Evolutionary conservation across 805 yeast species (phyloP).

Genomic region (Kuraishia cidri): DNA sequence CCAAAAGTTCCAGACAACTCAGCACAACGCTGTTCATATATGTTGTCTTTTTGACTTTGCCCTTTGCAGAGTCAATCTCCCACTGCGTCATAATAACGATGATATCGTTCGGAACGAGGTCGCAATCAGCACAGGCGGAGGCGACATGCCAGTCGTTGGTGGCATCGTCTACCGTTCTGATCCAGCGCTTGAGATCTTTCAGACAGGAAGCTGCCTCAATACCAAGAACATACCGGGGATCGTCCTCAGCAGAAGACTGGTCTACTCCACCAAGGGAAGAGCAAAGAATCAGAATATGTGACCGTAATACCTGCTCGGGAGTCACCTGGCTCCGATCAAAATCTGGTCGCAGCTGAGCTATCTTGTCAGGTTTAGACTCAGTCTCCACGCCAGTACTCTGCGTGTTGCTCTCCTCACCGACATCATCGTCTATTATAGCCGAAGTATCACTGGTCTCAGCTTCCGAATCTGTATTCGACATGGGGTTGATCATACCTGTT

Average conservation of each 20-base stretch:
- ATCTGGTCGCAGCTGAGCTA: too few relatives aligned
- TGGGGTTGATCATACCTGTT: too few relatives aligned
- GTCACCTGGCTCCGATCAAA: too few relatives aligned
- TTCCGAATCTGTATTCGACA: too few relatives aligned
- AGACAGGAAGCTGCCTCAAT: constrained; percentile 83
- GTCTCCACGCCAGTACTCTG: too few relatives aligned
- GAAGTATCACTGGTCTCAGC: too few relatives aligned
- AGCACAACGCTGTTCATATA: constrained; percentile 56
- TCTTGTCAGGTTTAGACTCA: too few relatives aligned
- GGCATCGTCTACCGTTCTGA: constrained; percentile 72
- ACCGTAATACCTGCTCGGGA: constrained; percentile 3
- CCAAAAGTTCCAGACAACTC: constrained; percentile 70
- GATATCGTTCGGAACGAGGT: constrained; percentile 65
- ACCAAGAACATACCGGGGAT: constrained; percentile 64
- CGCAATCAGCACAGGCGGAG: constrained; percentile 75
- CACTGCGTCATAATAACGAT: constrained; percentile 67
- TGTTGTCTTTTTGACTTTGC: constrained; percentile 21
- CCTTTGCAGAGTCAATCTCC: constrained; percentile 34
- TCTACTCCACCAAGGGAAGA: constrained; percentile 92
- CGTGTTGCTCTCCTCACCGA: too few relatives aligned
- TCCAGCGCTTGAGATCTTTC: constrained; percentile 84
- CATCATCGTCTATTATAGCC: too few relatives aligned
- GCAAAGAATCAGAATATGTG: constrained; percentile 68
- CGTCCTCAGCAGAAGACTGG: constrained; percentile 32
- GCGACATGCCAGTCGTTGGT: constrained; percentile 73